Percentiles rank a stretch among this genome's conserved stretches.
Conservation (phyloP, 345 rosid species). For the Noccaea bulbosa region DNA sequence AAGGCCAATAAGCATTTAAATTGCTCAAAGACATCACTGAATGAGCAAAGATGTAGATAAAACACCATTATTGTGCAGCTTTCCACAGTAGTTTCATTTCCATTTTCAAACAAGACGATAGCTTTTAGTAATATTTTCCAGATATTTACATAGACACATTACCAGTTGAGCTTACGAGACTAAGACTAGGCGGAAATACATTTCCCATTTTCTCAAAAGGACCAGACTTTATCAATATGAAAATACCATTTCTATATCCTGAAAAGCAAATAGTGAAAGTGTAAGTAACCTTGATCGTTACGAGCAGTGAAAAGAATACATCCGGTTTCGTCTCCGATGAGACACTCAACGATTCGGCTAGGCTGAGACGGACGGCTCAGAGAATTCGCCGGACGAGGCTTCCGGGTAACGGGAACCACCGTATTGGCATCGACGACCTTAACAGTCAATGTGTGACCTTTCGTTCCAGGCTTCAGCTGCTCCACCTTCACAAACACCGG, state of each 20-base stretch:
- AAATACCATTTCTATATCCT: neutral
- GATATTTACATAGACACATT: neutral
- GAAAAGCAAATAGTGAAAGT: neutral
- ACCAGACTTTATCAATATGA: neutral
- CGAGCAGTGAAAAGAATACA: slow-evolving; percentile 88
- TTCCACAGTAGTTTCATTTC: neutral
- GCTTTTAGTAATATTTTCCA: neutral
- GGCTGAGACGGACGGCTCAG: slow-evolving; percentile 59
- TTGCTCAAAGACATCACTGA: slow-evolving; percentile 5
- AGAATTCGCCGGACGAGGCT: slow-evolving; percentile 57
- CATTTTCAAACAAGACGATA: neutral
- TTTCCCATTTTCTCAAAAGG: slow-evolving; percentile 1
- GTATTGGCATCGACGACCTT: slow-evolving; percentile 59
- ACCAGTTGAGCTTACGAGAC: neutral
- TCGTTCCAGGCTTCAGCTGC: slow-evolving; percentile 69
- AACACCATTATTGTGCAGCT: neutral
- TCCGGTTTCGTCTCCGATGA: slow-evolving; percentile 79
- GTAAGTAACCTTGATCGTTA: slow-evolving; percentile 69
- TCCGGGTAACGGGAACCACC: slow-evolving; percentile 50
- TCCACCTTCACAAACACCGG: slow-evolving; percentile 72
- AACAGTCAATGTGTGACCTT: slow-evolving; percentile 68
- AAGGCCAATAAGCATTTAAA: neutral
- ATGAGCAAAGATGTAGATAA: neutral
- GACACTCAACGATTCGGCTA: slow-evolving; percentile 72
- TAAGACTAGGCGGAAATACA: neutral